phyloP scores from a whole-genome alignment of 2,329 filamentous ascomycete species.

The Aureobasidium leucospermi region DNA sequence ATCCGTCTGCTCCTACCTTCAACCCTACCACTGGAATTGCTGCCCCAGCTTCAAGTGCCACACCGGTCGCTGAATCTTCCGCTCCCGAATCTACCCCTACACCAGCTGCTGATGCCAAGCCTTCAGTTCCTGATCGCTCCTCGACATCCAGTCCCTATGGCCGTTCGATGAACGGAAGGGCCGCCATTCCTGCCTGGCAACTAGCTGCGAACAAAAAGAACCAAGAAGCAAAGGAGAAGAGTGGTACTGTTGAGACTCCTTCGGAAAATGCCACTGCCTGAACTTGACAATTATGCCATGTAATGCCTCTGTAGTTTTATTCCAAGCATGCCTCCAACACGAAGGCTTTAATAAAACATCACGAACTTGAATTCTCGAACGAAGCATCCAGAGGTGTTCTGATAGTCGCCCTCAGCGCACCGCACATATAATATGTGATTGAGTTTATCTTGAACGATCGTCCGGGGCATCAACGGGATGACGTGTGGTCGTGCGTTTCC shows the following conservation, averaged over 20 bases:
- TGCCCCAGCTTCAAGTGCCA: not conserved
- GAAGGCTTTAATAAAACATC: no score
- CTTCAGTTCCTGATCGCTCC: not conserved
- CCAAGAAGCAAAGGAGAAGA: slow-evolving; percentile 26
- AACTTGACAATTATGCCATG: not conserved
- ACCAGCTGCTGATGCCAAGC: slow-evolving; percentile 17
- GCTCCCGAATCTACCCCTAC: slow-evolving; percentile 24
- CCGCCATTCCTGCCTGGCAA: slow-evolving; percentile 47
- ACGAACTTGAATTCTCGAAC: no score
- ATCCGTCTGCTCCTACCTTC: slow-evolving; percentile 5
- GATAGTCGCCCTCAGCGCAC: no score
- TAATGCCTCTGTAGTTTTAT: not conserved
- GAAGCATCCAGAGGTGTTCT: no score
- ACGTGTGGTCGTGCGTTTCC: no score
- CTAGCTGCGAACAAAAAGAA: slow-evolving; percentile 43
- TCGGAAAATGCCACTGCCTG: slow-evolving; percentile 5
- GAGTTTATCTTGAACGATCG: no score
- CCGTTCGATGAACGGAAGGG: slow-evolving; percentile 14
- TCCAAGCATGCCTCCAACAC: no score
- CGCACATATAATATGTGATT: no score
- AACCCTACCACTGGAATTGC: not conserved
- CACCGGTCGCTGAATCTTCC: not conserved
- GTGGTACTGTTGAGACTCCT: slow-evolving; percentile 12
- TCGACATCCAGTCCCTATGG: slow-evolving; percentile 16
- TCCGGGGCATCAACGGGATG: no score